Base-by-base conservation (phyloP, 2,329 filamentous ascomycete species). In the Diaporthe velutina region DNA sequence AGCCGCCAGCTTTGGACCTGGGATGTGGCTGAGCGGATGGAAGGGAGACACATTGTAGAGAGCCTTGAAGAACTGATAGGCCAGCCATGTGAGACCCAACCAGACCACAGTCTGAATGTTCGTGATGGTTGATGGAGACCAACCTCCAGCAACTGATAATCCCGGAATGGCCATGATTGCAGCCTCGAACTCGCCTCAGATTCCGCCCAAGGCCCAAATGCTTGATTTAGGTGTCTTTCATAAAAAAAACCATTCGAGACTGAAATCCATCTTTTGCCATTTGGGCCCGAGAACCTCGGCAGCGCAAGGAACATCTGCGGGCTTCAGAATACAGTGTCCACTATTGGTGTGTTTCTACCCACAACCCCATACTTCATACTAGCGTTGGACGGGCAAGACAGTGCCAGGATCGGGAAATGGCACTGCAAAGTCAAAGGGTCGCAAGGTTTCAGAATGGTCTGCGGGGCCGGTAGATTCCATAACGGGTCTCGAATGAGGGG, bases 1-100 rank as follows among this genome's bases (percentile, higher is more conserved):
- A 1, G 83, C 82, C 0, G 82, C 80, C 12, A 83, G 76, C 58
- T 79, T 81, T 6, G 82, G 81, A 17, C 83, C 82, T 0, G 83
- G 83, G 33, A 84, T 79, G 76, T 79, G 52, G 48, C 67, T 71
- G 28, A 74, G 33, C 4, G 73, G 73, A 9, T 74, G 73, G 17
- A 74, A 58, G 3, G 73, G 67, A 3, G 73, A 74, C 13, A 72
- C 40, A 17, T 72, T 72, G 40, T 74, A 74, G 19, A 74, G 28
- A 3, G 67, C 73, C 38, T 71, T 61, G 22, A 74, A 15, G 15
- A 66, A 3, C 33, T 57, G 50, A 19, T 64, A 74, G 22, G 73
- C 55, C 42, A 74, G 35, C 57, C 73, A 71, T 9, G 55, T 9
- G n/a, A 54, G 3, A 13, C 19, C 17, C 54, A 74, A 22, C 12